Evolutionary conservation across 192 early-diverging fungal genomes (phyloP).

Genomic region (Irineochytrium annulatum): DNA sequence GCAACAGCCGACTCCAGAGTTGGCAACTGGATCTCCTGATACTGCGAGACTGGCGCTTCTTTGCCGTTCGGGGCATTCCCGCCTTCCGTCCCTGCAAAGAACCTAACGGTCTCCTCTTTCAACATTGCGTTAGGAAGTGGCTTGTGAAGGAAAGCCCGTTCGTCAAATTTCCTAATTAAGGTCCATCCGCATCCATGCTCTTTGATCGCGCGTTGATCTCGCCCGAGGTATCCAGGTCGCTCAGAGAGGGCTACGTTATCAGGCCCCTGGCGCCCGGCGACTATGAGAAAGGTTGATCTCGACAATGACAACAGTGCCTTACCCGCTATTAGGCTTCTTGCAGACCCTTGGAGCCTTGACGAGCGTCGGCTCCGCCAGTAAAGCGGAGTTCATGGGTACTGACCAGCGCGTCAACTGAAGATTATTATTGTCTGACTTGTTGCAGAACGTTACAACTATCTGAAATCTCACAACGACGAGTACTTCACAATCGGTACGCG

Average conservation of each 20-base stretch:
- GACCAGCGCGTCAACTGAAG: not conserved
- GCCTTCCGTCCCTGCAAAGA: too few species aligned
- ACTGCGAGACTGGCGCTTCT: too few species aligned
- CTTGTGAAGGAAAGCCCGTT: too few species aligned
- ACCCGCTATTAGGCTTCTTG: conserved; percentile 39
- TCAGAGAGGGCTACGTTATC: conserved; percentile 67
- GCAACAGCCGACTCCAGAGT: conserved; percentile 1
- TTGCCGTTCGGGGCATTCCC: too few species aligned
- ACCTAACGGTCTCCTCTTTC: too few species aligned
- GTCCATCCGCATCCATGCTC: too few species aligned
- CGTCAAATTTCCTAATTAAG: too few species aligned
- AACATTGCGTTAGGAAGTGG: too few species aligned
- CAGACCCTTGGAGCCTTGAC: conserved; percentile 68
- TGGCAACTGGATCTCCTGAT: too few species aligned
- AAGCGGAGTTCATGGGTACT: conserved; percentile 63
- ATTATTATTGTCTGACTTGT: not conserved
- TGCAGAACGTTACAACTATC: conserved; percentile 68
- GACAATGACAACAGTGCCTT: conserved; percentile 38
- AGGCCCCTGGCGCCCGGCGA: conserved; percentile 75
- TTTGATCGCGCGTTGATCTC: conserved; percentile 72
- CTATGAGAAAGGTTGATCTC: conserved; percentile 64
- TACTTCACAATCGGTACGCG: conserved; percentile 38
- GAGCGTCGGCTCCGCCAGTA: conserved; percentile 67
- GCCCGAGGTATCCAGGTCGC: conserved; percentile 45
- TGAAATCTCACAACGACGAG: conserved; percentile 70